Conservation (phyloP, 164 flowering plant species). For the Tinospora cordifolia region DNA sequence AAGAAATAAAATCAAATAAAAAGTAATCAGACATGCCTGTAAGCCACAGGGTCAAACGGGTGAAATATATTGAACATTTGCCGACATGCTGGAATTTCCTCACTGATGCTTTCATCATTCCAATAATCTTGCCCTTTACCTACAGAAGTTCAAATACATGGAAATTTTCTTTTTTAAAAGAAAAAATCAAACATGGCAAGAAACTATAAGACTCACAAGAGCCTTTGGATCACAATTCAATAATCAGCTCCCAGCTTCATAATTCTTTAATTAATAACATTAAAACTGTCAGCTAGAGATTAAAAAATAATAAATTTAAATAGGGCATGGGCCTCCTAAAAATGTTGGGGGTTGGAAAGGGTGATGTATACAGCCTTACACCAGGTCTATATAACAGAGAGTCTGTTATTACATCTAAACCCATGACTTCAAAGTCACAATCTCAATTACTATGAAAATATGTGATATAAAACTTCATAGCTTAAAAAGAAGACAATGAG, state of each 20-base stretch:
- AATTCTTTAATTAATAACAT: neutral
- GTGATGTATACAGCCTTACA: neutral
- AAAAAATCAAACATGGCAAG: neutral
- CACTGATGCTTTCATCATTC: slow-evolving; percentile 70
- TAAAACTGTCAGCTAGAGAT: neutral
- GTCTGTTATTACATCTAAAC: neutral
- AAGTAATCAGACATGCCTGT: slow-evolving; percentile 43
- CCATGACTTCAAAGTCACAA: too few relatives aligned
- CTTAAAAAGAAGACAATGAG: neutral
- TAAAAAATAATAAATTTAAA: too few relatives aligned
- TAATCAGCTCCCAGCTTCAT: too few relatives aligned
- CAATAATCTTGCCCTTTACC: slow-evolving; percentile 86
- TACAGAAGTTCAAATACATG: slow-evolving; percentile 16
- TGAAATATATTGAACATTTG: slow-evolving; percentile 94
- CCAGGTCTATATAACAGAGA: neutral
- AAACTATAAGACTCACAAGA: too few relatives aligned
- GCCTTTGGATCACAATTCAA: too few relatives aligned
- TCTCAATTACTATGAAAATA: too few relatives aligned
- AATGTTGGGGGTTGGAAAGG: neutral
- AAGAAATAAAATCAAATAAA: neutral
- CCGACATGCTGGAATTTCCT: slow-evolving; percentile 88
- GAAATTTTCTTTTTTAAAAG: neutral
- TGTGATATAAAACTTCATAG: too few relatives aligned
- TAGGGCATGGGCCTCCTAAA: neutral
- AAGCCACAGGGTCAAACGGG: slow-evolving; percentile 99